A percentile compares a stretch with the other conserved stretches of the same genome.
These are phyloP conservation scores for Schwanniomyces pseudopolymorphus DNA, from an alignment of 805 yeast species.

Conservation along the genomic window DNA sequence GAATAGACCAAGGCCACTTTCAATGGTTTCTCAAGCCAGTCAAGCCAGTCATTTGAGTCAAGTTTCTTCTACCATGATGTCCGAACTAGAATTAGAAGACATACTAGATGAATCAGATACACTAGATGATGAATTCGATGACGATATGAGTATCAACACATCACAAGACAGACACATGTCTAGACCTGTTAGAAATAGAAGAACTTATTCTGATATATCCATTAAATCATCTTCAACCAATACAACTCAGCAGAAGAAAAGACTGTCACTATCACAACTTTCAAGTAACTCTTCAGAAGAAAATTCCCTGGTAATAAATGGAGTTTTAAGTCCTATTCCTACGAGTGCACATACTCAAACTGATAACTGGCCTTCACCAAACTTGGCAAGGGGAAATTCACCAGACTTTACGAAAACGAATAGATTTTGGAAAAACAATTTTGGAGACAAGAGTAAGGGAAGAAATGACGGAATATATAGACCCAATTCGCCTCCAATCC, in stretches of 20 bases:
- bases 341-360: neutral
- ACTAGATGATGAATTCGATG: constrained; percentile 39
- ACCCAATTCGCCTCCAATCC: constrained; percentile 27
- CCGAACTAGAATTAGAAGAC: constrained; percentile 40
- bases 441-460: neutral
- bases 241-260: constrained; percentile 18
- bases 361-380: neutral
- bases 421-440: constrained; percentile 1
- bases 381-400: constrained; percentile 2
- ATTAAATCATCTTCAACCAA: constrained; percentile 30
- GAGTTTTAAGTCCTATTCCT: constrained; percentile 29
- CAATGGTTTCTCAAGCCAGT: constrained; percentile 37
- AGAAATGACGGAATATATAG: constrained; percentile 7
- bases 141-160: constrained; percentile 34
- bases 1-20: constrained; percentile 34
- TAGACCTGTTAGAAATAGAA: constrained; percentile 12
- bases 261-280: constrained; percentile 30
- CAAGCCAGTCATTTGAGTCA: constrained; percentile 42
- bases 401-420: constrained; percentile 5
- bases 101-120: constrained; percentile 39
- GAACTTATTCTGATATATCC: constrained; percentile 39
- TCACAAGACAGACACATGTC: constrained; percentile 17
- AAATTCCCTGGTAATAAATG: constrained; percentile 12
- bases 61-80: constrained; percentile 40
- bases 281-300: constrained; percentile 41